Evolutionary conservation across 495 filamentous ascomycete genomes (phyloP), one percentile per base, ranked within the genome.

Genomic region (Penicillium antarcticum): DNA sequence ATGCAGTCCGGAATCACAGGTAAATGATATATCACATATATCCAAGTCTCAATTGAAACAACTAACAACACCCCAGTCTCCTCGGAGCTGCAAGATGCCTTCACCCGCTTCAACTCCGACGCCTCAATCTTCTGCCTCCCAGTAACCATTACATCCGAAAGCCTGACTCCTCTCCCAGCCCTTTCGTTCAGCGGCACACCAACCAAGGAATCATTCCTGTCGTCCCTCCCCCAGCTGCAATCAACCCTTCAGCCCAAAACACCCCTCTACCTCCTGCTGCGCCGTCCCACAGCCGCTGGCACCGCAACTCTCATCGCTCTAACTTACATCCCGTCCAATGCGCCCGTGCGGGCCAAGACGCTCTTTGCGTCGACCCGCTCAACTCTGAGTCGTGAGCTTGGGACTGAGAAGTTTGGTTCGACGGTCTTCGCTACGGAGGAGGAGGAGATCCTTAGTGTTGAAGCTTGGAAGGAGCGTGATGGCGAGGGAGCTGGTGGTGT

Each of bases 1-100:
- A 95, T 95, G 89, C 89, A 95, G 79, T 95, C 89, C 13, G 89
- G 89, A 70, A 95, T 95, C 60, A 82, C 87, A 70, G 87, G 88
- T 89, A 74, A 52, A 64, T 42, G 42, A 6, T 51, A 31, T 17
- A 2, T 2, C 21, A 23, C 10, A 21, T 42, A 42, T 38, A 16
- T 17, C 23, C 44, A 32, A 29, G 8, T 9, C 39, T 26, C 9
- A n/a, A 14, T 50, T 12, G 39, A 49, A 39, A 40, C 18, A 42
- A 31, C 50, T 62, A 57, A 61, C 23, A 51, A 52, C 8, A 12
- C 19, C 21, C 45, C 65, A 92, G 92, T 89, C 60, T 95, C 94
- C 49, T 67, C 82, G 66, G 91, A 95, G 75, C 90, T 98, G 52
- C 85, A 88, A 62, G 71, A 83, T 66, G 79, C 89, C 56, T 97